phyloP scores from a whole-genome alignment of 805 yeast species.

The Hanseniaspora vineae region DNA sequence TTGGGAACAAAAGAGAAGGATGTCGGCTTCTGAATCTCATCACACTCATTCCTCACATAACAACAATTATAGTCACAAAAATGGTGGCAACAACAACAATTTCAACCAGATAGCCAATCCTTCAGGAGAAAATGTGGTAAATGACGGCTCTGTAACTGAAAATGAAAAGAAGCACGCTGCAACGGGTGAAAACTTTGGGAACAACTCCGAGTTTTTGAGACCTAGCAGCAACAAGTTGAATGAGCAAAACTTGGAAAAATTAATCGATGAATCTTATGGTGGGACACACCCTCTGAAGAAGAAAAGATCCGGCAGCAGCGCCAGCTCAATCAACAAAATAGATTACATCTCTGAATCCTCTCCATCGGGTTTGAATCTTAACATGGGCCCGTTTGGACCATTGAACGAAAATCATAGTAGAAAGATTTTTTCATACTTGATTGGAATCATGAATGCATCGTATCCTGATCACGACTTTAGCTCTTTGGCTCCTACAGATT shows the following conservation, averaged over 20 bases:
- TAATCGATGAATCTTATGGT: conserved; percentile 10
- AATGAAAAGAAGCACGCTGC: too few species aligned
- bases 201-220: not conserved
- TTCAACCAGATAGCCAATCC: too few species aligned
- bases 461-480: conserved; percentile 96
- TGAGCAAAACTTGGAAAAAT: conserved; percentile 23
- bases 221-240: conserved; percentile 19
- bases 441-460: conserved; percentile 80
- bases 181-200: too few species aligned
- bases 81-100: not conserved
- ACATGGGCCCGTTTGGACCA: conserved; percentile 78
- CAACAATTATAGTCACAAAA: not conserved
- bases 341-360: not conserved
- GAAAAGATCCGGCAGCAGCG: not conserved
- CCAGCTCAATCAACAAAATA: not conserved
- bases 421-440: conserved; percentile 78
- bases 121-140: not conserved
- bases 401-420: conserved; percentile 74
- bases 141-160: not conserved
- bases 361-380: conserved; percentile 9
- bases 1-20: conserved; percentile 30
- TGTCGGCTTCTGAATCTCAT: conserved; percentile 21
- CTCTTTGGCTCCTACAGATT: conserved; percentile 67
- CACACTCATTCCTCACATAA: conserved; percentile 12
- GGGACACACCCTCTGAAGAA: conserved; percentile 1